Evolutionary conservation across 1,284 basidiomycete genomes (phyloP).

Genomic region (Moesziomyces aphidis): DNA sequence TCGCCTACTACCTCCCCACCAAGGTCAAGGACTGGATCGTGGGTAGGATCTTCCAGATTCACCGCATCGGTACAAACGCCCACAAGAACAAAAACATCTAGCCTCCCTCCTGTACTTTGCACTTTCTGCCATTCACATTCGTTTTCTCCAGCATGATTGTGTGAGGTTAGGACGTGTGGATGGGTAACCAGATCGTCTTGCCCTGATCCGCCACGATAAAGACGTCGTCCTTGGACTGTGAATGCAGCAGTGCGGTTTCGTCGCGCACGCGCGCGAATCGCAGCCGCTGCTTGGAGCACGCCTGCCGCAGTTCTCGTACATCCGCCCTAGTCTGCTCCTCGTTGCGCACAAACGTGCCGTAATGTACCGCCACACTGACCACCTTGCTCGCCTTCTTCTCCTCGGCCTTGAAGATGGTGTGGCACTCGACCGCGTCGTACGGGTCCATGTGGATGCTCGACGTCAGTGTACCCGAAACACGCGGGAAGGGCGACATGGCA

Average conservation of each 20-base stretch:
- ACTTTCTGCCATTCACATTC: not conserved
- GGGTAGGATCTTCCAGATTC: slow-evolving; percentile 39
- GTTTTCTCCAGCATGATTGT: too few relatives aligned
- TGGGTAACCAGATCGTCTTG: slow-evolving; percentile 53
- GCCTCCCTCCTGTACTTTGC: not conserved
- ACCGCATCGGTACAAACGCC: slow-evolving; percentile 28
- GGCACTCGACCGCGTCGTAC: slow-evolving; percentile 50
- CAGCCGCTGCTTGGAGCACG: slow-evolving; percentile 31
- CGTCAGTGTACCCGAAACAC: slow-evolving; percentile 45
- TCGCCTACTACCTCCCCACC: slow-evolving; percentile 50
- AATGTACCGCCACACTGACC: slow-evolving; percentile 47
- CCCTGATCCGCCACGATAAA: slow-evolving; percentile 58
- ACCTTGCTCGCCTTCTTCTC: slow-evolving; percentile 7
- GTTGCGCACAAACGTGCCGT: slow-evolving; percentile 58
- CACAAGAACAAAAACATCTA: slow-evolving; percentile 45
- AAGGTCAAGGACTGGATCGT: slow-evolving; percentile 47
- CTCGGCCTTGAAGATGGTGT: slow-evolving; percentile 16
- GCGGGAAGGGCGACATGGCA: slow-evolving; percentile 48
- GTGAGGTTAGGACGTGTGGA: too few relatives aligned
- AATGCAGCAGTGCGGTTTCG: slow-evolving; percentile 8
- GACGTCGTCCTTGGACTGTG: slow-evolving; percentile 11
- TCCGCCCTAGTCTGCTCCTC: slow-evolving; percentile 50
- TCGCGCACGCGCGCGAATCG: slow-evolving; percentile 22
- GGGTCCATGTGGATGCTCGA: slow-evolving; percentile 60
- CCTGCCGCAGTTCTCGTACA: slow-evolving; percentile 42